These are phyloP conservation scores for Phytophthora cryptogea DNA, from an alignment of 352 stramenopile species.

Conservation along the genomic window DNA sequence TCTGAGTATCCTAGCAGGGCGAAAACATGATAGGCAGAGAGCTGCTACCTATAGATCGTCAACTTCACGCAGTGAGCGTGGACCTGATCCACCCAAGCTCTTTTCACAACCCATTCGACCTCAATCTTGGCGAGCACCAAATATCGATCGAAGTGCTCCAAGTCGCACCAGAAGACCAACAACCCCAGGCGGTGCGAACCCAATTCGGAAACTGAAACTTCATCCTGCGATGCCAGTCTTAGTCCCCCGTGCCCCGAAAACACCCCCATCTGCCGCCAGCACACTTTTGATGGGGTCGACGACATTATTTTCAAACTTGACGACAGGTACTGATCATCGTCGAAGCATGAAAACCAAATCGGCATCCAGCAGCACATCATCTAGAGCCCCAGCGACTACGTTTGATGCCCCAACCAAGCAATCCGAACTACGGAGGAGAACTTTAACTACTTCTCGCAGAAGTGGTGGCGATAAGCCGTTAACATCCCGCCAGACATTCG, in stretches of 20 bases:
- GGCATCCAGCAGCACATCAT: not conserved
- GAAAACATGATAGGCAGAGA: slow-evolving; percentile 3
- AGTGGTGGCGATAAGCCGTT: slow-evolving; percentile 3
- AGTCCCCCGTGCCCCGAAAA: slow-evolving; percentile 16
- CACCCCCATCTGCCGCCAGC: slow-evolving; percentile 15
- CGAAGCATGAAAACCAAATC: slow-evolving; percentile 5
- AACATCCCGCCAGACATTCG: slow-evolving; percentile 1
- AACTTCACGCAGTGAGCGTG: not conserved
- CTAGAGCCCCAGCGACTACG: not conserved
- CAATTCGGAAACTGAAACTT: slow-evolving; percentile 25
- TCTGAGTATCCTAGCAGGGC: slow-evolving; percentile 1
- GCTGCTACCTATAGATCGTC: not conserved
- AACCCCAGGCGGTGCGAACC: slow-evolving; percentile 10
- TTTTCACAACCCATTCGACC: slow-evolving; percentile 20
- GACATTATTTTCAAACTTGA: not conserved
- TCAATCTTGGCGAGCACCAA: slow-evolving; percentile 14
- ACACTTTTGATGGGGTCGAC: slow-evolving; percentile 20
- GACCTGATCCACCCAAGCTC: not conserved
- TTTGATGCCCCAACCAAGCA: slow-evolving; percentile 27
- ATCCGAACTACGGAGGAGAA: slow-evolving; percentile 19
- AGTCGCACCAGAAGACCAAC: slow-evolving; percentile 5
- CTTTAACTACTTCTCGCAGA: slow-evolving; percentile 3
- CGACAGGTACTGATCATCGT: not conserved
- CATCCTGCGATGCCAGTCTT: slow-evolving; percentile 12
- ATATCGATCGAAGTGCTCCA: not conserved